These are phyloP conservation scores for Nyssa sinensis DNA, from an alignment of 148 eudicot genomes.

Conservation along the genomic window DNA sequence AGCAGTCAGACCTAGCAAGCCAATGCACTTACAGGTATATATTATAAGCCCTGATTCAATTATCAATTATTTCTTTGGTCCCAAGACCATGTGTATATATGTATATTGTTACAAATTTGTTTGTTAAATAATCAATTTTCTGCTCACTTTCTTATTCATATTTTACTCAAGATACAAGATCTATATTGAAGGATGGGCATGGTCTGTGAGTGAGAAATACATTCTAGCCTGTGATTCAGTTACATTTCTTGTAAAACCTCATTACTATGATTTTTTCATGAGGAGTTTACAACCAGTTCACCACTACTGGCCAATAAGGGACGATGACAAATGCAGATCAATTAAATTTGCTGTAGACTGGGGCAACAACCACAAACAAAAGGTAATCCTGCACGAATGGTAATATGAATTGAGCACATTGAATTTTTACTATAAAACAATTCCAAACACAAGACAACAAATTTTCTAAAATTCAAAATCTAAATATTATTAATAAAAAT, in stretches of 20 bases:
- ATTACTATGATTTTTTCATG: constrained; percentile 55
- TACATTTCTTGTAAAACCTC: constrained; percentile 45
- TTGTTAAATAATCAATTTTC: neutral
- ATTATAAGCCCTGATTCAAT: neutral
- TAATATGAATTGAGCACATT: too few relatives aligned
- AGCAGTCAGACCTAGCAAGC: constrained; percentile 43
- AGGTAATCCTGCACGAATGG: constrained; percentile 41
- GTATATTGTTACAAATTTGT: neutral
- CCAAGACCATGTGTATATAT: neutral
- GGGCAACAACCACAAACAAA: constrained; percentile 47
- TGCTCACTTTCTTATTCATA: neutral
- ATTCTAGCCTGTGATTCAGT: constrained; percentile 56
- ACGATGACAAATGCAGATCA: constrained; percentile 39
- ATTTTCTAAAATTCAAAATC: too few relatives aligned
- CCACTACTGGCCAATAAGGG: constrained; percentile 59
- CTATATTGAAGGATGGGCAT: constrained; percentile 63
- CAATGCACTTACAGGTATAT: constrained; percentile 57
- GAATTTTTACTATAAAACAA: too few relatives aligned
- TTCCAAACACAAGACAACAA: too few relatives aligned
- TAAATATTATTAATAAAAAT: too few relatives aligned
- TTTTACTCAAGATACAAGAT: constrained; percentile 46
- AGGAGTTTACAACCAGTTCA: constrained; percentile 52
- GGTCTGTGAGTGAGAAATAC: constrained; percentile 62
- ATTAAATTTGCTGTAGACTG: constrained; percentile 53
- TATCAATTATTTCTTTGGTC: neutral